Conservation (phyloP, 495 filamentous ascomycete genomes). For the Neurospora tetrasperma region DNA sequence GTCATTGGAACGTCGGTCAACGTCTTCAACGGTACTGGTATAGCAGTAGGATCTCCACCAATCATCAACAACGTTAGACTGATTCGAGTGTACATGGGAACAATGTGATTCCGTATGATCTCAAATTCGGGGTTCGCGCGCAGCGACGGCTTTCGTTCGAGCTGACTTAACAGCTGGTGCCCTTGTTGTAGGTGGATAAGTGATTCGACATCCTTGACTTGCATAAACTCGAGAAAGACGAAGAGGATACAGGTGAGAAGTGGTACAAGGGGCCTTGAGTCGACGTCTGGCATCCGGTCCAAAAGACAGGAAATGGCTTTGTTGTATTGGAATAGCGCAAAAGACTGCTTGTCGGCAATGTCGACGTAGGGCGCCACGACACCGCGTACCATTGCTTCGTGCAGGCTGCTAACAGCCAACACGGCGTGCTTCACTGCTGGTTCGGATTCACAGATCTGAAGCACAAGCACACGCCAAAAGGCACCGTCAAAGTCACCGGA, state of each 20-base stretch:
- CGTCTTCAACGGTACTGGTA: constrained; percentile 21
- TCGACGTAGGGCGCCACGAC: constrained; percentile 23
- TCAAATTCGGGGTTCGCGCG: constrained; percentile 20
- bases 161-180: constrained; percentile 25
- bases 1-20: constrained; percentile 20
- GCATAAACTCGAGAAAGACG: constrained; percentile 47
- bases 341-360: constrained; percentile 18
- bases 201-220: constrained; percentile 37
- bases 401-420: constrained; percentile 44
- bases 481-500: constrained; percentile 40
- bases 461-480: constrained; percentile 48
- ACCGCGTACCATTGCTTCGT: constrained; percentile 30
- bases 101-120: constrained; percentile 29
- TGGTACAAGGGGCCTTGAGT: constrained; percentile 34
- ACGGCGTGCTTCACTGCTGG: constrained; percentile 53
- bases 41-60: constrained; percentile 18
- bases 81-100: constrained; percentile 34
- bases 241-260: constrained; percentile 48
- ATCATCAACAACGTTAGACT: constrained; percentile 31
- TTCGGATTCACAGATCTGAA: constrained; percentile 45
- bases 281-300: constrained; percentile 27
- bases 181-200: constrained; percentile 33
- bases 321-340: constrained; percentile 46
- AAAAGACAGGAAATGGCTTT: constrained; percentile 38
- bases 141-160: constrained; percentile 18